Percentiles rank a stretch among this genome's conserved stretches.
Evolutionary conservation across 768 basidiomycete genomes (phyloP).

Genomic region (Fibroporia radiculosa): DNA sequence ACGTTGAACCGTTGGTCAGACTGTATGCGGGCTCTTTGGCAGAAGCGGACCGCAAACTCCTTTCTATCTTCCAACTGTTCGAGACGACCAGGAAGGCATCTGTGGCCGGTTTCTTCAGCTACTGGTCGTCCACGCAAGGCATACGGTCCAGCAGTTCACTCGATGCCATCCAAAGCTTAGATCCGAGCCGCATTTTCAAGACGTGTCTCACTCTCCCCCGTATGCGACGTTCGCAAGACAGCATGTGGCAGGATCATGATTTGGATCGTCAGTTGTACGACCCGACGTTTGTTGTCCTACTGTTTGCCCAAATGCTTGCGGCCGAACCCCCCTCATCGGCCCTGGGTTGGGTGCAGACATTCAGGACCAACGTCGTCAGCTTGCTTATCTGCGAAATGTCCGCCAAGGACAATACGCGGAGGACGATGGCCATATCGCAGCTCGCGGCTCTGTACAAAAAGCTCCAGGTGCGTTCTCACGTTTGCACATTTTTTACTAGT

Average conservation of each 20-base stretch:
- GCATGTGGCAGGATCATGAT: constrained; percentile 17
- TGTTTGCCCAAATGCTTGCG: constrained; percentile 60
- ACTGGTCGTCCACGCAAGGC: constrained; percentile 53
- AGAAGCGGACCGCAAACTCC: constrained; percentile 51
- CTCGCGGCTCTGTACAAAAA: constrained; percentile 52
- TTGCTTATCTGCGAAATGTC: constrained; percentile 69
- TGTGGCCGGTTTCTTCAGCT: constrained; percentile 48
- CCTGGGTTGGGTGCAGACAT: constrained; percentile 79
- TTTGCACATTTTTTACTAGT: not conserved
- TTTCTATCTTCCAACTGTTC: constrained; percentile 75
- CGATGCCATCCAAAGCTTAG: constrained; percentile 64
- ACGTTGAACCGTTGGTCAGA: constrained; percentile 67
- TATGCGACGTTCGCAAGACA: constrained; percentile 45
- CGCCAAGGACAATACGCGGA: constrained; percentile 50
- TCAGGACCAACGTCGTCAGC: constrained; percentile 72
- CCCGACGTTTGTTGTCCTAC: constrained; percentile 63
- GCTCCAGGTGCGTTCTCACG: constrained; percentile 46
- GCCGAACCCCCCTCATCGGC: constrained; percentile 51
- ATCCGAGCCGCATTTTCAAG: constrained; percentile 58
- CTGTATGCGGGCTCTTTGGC: constrained; percentile 75
- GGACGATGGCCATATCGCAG: constrained; percentile 53
- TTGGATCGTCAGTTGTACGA: constrained; percentile 56
- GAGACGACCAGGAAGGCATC: constrained; percentile 65
- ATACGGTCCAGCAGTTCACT: constrained; percentile 38
- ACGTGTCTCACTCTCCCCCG: constrained; percentile 68